Evolutionary conservation across 2,329 filamentous ascomycete species (phyloP).

Genomic region (Pyrenophora graminea): DNA sequence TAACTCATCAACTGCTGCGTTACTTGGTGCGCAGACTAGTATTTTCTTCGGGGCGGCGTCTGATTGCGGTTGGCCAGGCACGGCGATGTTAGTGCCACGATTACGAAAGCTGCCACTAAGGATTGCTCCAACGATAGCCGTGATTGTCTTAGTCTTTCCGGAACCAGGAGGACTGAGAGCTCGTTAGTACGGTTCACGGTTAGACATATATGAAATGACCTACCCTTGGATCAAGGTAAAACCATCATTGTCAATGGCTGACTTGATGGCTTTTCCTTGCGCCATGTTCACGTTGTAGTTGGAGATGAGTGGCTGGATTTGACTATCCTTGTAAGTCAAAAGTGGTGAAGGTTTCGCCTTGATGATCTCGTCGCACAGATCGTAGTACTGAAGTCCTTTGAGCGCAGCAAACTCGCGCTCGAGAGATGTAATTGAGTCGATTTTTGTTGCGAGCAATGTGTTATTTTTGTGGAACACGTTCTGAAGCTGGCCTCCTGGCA

Average conservation of each 20-base stretch:
- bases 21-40: conserved; percentile 96
- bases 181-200: conserved; percentile 22
- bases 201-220: conserved; percentile 6
- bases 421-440: conserved; percentile 91
- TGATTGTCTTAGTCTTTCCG: conserved; percentile 97
- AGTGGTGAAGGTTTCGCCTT: conserved; percentile 88
- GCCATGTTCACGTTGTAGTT: conserved; percentile 86
- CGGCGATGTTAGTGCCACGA: conserved; percentile 52
- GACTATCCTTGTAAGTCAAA: conserved; percentile 76
- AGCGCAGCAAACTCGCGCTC: conserved; percentile 94
- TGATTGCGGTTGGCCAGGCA: conserved; percentile 42
- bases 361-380: conserved; percentile 90
- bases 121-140: conserved; percentile 91
- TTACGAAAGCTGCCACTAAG: conserved; percentile 63
- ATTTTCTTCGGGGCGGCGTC: conserved; percentile 73
- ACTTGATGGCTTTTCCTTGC: conserved; percentile 88
- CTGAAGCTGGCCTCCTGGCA: conserved; percentile 67
- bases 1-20: conserved; percentile 94
- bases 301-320: conserved; percentile 68
- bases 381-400: conserved; percentile 90
- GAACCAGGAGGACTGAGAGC: conserved; percentile 78
- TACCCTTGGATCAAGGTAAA: conserved; percentile 94
- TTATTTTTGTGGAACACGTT: conserved; percentile 69
- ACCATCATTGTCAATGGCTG: conserved; percentile 91
- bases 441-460: conserved; percentile 74